phyloP scores from a whole-genome alignment of 2,329 filamentous ascomycete genomes.

The Eutypa lata region DNA sequence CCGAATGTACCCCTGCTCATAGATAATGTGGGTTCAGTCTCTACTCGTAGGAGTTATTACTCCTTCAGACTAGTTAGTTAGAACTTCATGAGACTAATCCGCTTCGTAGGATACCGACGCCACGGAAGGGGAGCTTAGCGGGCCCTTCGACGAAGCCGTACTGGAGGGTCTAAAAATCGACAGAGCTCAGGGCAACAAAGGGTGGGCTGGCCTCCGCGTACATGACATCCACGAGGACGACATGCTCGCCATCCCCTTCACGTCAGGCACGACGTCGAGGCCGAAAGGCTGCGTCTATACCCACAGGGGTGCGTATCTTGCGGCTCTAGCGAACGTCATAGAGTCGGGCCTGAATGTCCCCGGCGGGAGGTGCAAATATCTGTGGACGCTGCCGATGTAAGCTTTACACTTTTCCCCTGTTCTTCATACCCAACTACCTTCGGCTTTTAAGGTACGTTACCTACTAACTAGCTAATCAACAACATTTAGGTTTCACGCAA shows the following conservation, averaged over 20 bases:
- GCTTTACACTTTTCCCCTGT: constrained; percentile 33
- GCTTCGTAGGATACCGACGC: constrained; percentile 70
- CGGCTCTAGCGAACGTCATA: constrained; percentile 78
- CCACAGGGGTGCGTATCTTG: constrained; percentile 83
- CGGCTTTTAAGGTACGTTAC: too few species aligned
- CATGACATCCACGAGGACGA: constrained; percentile 74
- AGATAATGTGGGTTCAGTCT: constrained; percentile 60
- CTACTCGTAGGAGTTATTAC: too few species aligned
- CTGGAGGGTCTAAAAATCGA: constrained; percentile 77
- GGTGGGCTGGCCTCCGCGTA: constrained; percentile 74
- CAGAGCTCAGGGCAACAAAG: constrained; percentile 57
- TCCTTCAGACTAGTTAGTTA: too few species aligned
- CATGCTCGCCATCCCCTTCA: constrained; percentile 86
- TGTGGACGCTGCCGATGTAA: constrained; percentile 92
- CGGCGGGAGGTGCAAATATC: constrained; percentile 69
- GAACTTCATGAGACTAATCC: not conserved
- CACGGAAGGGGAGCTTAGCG: constrained; percentile 68
- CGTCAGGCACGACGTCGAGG: constrained; percentile 84
- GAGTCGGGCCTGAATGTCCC: constrained; percentile 80
- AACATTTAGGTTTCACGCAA: constrained; percentile 55
- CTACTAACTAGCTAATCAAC: constrained; percentile 1
- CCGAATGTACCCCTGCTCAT: constrained; percentile 69
- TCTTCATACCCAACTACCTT: not conserved
- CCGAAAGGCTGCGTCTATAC: constrained; percentile 95
- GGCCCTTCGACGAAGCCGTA: constrained; percentile 81